Evolutionary conservation across 2,329 filamentous ascomycete genomes (phyloP).

Genomic region (Pochonia chlamydosporia): DNA sequence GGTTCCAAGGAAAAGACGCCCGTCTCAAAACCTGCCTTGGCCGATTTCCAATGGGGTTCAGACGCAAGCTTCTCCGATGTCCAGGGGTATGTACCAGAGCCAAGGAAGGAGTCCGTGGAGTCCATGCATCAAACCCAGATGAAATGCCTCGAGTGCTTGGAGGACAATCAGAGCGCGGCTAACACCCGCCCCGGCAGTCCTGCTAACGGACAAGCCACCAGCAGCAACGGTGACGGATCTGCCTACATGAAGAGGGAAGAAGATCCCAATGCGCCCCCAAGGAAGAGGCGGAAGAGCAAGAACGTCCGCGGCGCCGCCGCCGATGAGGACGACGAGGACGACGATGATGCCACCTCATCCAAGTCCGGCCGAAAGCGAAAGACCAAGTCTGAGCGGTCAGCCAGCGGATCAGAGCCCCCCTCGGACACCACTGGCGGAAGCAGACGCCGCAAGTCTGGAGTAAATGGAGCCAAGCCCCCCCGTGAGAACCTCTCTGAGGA

Average conservation of each 20-base stretch:
- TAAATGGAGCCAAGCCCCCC: conserved; percentile 36
- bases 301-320: conserved; percentile 32
- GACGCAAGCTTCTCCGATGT: conserved; percentile 56
- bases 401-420: conserved; percentile 22
- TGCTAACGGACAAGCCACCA: conserved; percentile 13
- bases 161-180: conserved; percentile 50
- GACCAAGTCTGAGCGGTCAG: conserved; percentile 34
- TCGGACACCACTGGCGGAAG: conserved; percentile 29
- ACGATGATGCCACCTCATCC: conserved; percentile 29
- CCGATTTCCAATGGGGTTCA: conserved; percentile 60
- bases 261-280: conserved; percentile 34
- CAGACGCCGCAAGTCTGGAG: conserved; percentile 46
- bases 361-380: conserved; percentile 40
- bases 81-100: conserved; percentile 53
- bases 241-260: conserved; percentile 25
- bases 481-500: conserved; percentile 73
- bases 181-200: conserved; percentile 58
- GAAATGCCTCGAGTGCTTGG: conserved; percentile 51
- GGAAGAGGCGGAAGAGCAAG: conserved; percentile 52
- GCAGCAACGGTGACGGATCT: conserved; percentile 13
- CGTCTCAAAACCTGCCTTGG: conserved; percentile 28
- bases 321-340: conserved; percentile 27
- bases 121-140: conserved; percentile 50
- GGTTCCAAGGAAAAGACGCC: conserved; percentile 22
- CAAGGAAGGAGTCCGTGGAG: conserved; percentile 52